phyloP scores from a whole-genome alignment of 495 filamentous ascomycete genomes.

The Podospora pseudoanserina region DNA sequence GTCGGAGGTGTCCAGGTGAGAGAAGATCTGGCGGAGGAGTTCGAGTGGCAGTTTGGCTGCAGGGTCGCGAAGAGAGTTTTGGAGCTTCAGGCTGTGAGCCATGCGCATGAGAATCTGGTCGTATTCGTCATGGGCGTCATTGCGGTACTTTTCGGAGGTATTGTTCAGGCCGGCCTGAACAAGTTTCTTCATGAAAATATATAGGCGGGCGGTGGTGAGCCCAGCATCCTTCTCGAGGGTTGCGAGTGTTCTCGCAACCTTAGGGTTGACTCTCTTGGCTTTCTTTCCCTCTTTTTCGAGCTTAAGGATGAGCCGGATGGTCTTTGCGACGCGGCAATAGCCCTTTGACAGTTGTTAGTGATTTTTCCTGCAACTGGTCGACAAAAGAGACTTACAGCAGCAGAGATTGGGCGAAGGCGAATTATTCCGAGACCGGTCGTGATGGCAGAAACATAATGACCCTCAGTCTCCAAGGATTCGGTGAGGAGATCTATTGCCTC shows the following conservation, averaged over 20 bases:
- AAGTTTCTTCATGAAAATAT: not conserved
- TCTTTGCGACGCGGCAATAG: constrained; percentile 28
- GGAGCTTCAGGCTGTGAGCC: constrained; percentile 20
- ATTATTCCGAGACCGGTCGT: constrained; percentile 26
- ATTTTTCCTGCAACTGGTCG: not conserved
- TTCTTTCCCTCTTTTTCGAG: not conserved
- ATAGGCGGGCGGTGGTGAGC: not conserved
- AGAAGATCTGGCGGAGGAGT: constrained; percentile 23
- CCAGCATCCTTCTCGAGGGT: constrained; percentile 11
- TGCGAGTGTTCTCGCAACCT: constrained; percentile 3
- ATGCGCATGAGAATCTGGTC: constrained; percentile 25
- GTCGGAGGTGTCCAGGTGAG: constrained; percentile 14
- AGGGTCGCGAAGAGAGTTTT: constrained; percentile 22
- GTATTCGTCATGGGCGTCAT: not conserved
- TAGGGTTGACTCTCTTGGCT: not conserved
- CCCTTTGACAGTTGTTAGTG: constrained; percentile 20
- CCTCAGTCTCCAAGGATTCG: constrained; percentile 18
- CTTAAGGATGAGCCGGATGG: constrained; percentile 22
- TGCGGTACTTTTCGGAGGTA: not conserved
- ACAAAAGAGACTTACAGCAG: constrained; percentile 16
- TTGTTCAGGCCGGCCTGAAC: not conserved
- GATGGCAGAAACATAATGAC: constrained; percentile 22
- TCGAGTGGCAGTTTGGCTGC: constrained; percentile 25
- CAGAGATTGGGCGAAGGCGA: constrained; percentile 22
- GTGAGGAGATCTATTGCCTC: constrained; percentile 24